Percentiles rank a stretch among this genome's conserved stretches.
Conservation (phyloP, 306 rosid genomes). For the Rosa lucieae region DNA sequence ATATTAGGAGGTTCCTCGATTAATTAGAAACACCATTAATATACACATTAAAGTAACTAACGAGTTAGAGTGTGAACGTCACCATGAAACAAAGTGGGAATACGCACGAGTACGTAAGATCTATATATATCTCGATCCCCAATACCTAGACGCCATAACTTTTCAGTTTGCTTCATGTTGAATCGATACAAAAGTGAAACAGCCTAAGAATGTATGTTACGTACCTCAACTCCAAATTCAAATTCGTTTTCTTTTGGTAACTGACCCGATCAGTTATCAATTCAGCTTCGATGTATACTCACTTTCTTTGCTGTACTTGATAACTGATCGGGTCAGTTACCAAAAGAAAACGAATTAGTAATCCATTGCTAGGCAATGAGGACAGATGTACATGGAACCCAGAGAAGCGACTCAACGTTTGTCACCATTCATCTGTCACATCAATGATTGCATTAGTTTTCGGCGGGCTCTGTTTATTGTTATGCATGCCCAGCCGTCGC, state of each 20-base stretch:
- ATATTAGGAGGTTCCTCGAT: not conserved
- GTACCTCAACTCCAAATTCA: not conserved
- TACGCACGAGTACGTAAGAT: too few relatives aligned
- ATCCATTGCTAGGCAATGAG: not conserved
- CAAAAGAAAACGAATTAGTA: not conserved
- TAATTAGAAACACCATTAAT: not conserved
- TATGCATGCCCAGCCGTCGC: not conserved
- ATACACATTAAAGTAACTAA: not conserved
- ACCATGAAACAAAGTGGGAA: not conserved
- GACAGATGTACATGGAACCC: constrained; percentile 9
- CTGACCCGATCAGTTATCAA: too few relatives aligned
- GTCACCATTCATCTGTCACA: not conserved
- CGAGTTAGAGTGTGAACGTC: too few relatives aligned
- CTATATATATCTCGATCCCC: too few relatives aligned
- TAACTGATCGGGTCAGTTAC: not conserved
- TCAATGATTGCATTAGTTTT: constrained; percentile 5
- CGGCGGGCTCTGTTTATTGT: not conserved
- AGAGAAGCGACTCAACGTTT: not conserved
- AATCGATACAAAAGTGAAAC: not conserved
- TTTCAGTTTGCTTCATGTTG: not conserved
- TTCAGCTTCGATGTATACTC: not conserved
- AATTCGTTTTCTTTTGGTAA: too few relatives aligned
- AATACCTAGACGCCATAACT: not conserved
- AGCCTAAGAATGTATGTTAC: not conserved
- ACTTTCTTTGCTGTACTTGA: not conserved